Base-by-base conservation (phyloP, 306 rosid genomes). In the Glycine latifolia region DNA sequence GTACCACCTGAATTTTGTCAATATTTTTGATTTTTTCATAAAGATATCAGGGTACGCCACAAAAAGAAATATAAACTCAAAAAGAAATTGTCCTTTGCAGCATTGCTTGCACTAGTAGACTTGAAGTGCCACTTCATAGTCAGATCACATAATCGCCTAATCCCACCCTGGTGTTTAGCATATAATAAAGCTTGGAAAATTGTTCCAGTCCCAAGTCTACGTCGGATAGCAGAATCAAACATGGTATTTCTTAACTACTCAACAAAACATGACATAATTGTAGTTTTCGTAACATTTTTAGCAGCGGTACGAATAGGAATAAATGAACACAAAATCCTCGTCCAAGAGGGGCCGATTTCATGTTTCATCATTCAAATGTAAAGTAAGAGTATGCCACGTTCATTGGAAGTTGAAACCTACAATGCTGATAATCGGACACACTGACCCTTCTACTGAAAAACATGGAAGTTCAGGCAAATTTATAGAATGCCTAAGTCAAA, bases 401-500 rank as follows among this genome's bases (percentile, higher is more conserved):
- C 63, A 72, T 46, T 16, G 20, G 65, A 72, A 46, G n/a, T 52
- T 44, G 75, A 78, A 78, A 73, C 70, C 75, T 71, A 80, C 33
- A 44, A 66, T 63, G 66, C 58, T 20, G 72, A 69, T 61, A 15
- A 77, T 78, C 10, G 8, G 43, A 59, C 75, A 83, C 31, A 73
- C 55, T 12, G 53, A 44, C 69, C 76, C 69, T 52, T 86, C 75
- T 31, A 87, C 46, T 52, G 20, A 46, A 86, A 73, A 56, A 76
- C 82, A 60, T 33, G 79, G 16, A 49, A 66, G 78, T 81, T 68
- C 71, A 77, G 46, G 67, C 54, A 6, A 66, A 84, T 44, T 53
- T 44, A 46, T 80, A 72, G 35, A 53, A 59, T 50, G 81, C 84
- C 84, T 81, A 73, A 48, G 56, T 79, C 72, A 81, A 79, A 71